Percentiles rank a stretch among this genome's conserved stretches.
Conservation (phyloP, 2,329 filamentous ascomycete genomes). For the Anthostomella pinea region DNA sequence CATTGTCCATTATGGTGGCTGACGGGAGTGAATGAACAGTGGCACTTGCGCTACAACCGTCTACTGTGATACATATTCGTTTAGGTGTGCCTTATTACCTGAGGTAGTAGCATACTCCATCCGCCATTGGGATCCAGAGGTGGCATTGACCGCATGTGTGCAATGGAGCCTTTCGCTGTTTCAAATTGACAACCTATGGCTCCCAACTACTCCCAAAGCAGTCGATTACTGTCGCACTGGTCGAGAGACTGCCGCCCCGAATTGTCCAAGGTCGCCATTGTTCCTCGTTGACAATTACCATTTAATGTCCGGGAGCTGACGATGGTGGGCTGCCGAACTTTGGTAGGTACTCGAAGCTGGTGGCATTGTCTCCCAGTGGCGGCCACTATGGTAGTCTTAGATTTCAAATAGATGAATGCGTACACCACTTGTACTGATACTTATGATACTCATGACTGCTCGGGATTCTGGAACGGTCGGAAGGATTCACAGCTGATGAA, state of each 20-base stretch:
- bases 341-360: too few species aligned
- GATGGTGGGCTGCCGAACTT: too few species aligned
- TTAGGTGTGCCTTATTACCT: too few species aligned
- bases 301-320: too few species aligned
- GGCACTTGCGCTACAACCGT: too few species aligned
- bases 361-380: not conserved
- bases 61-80: too few species aligned
- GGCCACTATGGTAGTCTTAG: not conserved
- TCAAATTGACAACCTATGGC: conserved; percentile 30
- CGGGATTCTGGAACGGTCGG: not conserved
- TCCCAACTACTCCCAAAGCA: conserved; percentile 22
- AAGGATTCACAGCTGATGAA: conserved; percentile 2
- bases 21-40: too few species aligned
- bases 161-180: conserved; percentile 28
- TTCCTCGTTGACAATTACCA: not conserved
- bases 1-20: too few species aligned
- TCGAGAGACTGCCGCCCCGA: conserved; percentile 11
- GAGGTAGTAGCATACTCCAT: too few species aligned
- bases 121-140: conserved; percentile 3
- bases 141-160: conserved; percentile 29
- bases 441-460: too few species aligned
- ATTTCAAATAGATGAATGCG: conserved; percentile 3
- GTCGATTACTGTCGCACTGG: conserved; percentile 25
- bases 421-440: not conserved
- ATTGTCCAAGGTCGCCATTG: conserved; percentile 17